phyloP scores from a whole-genome alignment of 2,329 filamentous ascomycete genomes.

The Talaromyces sp. region DNA sequence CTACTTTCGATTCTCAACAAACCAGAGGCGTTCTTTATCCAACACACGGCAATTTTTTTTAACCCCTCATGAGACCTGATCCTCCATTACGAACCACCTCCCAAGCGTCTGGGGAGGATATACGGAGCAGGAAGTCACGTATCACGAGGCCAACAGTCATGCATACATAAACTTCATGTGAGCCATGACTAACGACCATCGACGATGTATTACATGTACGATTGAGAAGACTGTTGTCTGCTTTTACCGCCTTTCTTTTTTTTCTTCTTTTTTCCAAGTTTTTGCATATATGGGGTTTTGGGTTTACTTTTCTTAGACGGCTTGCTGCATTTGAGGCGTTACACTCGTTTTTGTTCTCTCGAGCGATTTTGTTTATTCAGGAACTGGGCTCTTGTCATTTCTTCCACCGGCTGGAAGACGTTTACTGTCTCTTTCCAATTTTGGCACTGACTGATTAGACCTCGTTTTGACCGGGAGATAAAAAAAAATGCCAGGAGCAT shows the following conservation, averaged over 20 bases:
- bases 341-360: not conserved
- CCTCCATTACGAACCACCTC: not conserved
- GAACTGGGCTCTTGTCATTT: not conserved
- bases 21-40: not conserved
- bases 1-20: constrained; percentile 1
- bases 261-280: not conserved
- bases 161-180: constrained; percentile 1
- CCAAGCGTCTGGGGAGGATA: constrained; percentile 11
- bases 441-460: not conserved
- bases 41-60: not conserved
- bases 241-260: not conserved
- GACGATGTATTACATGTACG: constrained; percentile 4
- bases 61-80: not conserved
- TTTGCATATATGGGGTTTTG: constrained; percentile 10
- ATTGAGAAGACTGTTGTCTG: not conserved
- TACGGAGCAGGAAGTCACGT: constrained; percentile 3
- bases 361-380: not conserved
- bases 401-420: not conserved
- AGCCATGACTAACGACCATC: constrained; percentile 1
- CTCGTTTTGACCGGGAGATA: not conserved
- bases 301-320: constrained; percentile 9
- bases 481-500: not conserved
- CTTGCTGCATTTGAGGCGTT: constrained; percentile 14
- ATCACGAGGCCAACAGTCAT: constrained; percentile 6
- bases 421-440: not conserved